Base-by-base conservation (phyloP, 75 land plant species). In the Sequoiadendron giganteum region DNA sequence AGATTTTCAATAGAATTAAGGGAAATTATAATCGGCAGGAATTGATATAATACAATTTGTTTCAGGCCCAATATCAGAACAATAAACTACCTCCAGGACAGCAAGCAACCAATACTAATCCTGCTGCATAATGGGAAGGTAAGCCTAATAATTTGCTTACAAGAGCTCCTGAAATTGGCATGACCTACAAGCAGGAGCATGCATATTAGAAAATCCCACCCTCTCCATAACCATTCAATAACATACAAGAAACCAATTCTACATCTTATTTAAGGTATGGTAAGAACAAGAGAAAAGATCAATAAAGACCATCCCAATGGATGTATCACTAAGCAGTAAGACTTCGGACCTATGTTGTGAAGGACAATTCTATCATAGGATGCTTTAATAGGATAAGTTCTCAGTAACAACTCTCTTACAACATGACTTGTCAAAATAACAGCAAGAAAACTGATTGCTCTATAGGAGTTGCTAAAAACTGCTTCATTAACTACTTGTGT, bases 101-200 rank as follows among this genome's bases (percentile, higher is more conserved):
- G 90, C 99, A 97, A 40, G 94, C 91, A 18, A 97, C 96, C 85
- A 97, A 88, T 55, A 96, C 89, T 55, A 97, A 89, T 73, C 99
- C 99, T 88, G 99, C 99, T 11, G 99, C 99, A 91, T 97, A 97
- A 87, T 97, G 77, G 32, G 98, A 89, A 45, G 98, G 99, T 87
- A 97, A 86, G 15, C 87, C 70, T 48, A 97, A 87, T 14, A 97
- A 86, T 86, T 93, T 92, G 89, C 97, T 94, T 2, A 96, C 85
- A 81, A 96, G 54, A 82, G 89, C 93, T 30, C 98, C 99, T 34
- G 96, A 92, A 56, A 91, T 54, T 49, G 99, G 99, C 99, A 97
- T 97, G 80, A 96, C 94, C 97, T 96, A 89, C 52, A 87, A 87
- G 65, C 45, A 87, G 40, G 19, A 54, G 18, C 15, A 75, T 32